Evolutionary conservation across 2,329 filamentous ascomycete genomes (phyloP).

Genomic region (Neofusicoccum kwambonambiense): DNA sequence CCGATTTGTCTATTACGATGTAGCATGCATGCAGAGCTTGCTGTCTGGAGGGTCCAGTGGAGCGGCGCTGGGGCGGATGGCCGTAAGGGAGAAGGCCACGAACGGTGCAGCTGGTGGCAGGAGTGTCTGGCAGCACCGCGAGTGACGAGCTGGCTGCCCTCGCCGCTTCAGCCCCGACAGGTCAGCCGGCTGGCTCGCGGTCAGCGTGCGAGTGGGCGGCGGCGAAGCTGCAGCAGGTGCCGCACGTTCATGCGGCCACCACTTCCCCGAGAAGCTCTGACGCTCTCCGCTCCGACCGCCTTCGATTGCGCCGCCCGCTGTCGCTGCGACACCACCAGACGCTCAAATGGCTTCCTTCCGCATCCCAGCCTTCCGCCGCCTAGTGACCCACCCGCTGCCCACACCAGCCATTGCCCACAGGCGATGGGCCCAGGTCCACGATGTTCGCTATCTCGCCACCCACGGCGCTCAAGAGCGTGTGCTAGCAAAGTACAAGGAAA

Average conservation of each 20-base stretch:
- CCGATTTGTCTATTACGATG: background rate
- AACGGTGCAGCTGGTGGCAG: background rate
- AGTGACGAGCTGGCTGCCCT: background rate
- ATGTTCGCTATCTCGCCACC: slow-evolving; percentile 85
- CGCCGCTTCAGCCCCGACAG: background rate
- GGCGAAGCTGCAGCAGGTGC: background rate
- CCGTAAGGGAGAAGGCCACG: background rate
- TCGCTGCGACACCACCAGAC: background rate
- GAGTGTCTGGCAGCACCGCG: background rate
- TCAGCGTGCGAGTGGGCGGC: background rate
- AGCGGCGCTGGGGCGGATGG: slow-evolving; percentile 3
- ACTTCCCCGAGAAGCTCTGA: slow-evolving; percentile 13
- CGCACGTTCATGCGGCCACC: slow-evolving; percentile 1
- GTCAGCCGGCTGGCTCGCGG: background rate
- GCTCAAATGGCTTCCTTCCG: slow-evolving; percentile 14
- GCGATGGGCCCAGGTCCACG: slow-evolving; percentile 88
- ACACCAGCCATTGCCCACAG: slow-evolving; percentile 55
- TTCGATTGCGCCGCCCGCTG: background rate
- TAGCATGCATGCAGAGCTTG: background rate
- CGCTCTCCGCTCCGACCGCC: background rate
- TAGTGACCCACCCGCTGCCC: slow-evolving; percentile 12
- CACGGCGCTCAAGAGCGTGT: slow-evolving; percentile 67
- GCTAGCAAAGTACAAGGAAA: slow-evolving; percentile 81
- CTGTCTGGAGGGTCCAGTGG: background rate
- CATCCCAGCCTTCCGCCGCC: slow-evolving; percentile 13